Evolutionary conservation across 2,329 filamentous ascomycete species (phyloP).

Genomic region (Clonostachys rhizophaga): DNA sequence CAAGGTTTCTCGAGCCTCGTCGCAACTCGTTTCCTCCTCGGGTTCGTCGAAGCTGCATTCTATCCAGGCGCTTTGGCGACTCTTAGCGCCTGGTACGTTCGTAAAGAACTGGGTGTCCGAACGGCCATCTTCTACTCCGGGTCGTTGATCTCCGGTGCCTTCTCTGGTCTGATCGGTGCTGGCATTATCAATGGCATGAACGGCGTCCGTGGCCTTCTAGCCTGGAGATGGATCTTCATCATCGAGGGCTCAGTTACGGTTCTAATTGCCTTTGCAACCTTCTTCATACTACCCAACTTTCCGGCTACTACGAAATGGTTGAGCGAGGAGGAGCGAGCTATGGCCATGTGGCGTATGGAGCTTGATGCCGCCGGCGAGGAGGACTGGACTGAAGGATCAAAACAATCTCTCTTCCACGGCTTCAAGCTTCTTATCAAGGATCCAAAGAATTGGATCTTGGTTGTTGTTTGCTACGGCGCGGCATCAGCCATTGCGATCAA

Average conservation of each 20-base stretch:
- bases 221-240: slow-evolving; percentile 65
- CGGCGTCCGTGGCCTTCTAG: slow-evolving; percentile 42
- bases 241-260: slow-evolving; percentile 51
- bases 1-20: slow-evolving; percentile 32
- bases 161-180: slow-evolving; percentile 53
- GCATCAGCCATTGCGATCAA: slow-evolving; percentile 8
- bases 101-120: slow-evolving; percentile 54
- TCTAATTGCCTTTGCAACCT: slow-evolving; percentile 15
- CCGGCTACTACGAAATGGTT: slow-evolving; percentile 36
- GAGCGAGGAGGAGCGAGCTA: slow-evolving; percentile 34
- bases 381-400: slow-evolving; percentile 42
- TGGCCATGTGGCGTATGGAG: slow-evolving; percentile 40
- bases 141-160: slow-evolving; percentile 60
- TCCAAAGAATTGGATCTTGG: slow-evolving; percentile 55
- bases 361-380: slow-evolving; percentile 62
- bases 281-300: slow-evolving; percentile 33
- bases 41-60: slow-evolving; percentile 49
- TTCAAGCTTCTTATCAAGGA: slow-evolving; percentile 50
- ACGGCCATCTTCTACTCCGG: slow-evolving; percentile 53
- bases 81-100: slow-evolving; percentile 47
- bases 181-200: slow-evolving; percentile 46
- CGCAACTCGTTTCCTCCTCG: slow-evolving; percentile 39
- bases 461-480: slow-evolving; percentile 22
- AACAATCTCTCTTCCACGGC: slow-evolving; percentile 31
- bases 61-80: slow-evolving; percentile 31